Evolutionary conservation across 495 filamentous ascomycete species (phyloP).

Genomic region (Neurospora discreta): DNA sequence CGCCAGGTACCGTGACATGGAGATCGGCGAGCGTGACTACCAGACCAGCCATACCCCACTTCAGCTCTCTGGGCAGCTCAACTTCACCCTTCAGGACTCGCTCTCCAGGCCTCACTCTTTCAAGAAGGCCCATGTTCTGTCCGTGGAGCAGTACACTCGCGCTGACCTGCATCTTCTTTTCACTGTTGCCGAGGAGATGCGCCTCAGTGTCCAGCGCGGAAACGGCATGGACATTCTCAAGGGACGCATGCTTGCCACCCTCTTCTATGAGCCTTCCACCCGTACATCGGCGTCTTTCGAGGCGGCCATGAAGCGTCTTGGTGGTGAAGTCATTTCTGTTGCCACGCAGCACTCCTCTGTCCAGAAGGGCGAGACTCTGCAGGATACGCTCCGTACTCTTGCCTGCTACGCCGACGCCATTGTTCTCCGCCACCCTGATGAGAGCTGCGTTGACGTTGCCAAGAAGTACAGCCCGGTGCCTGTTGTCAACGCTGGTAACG

Average conservation of each 20-base stretch:
- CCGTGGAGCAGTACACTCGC: slow-evolving; percentile 78
- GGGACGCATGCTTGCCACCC: slow-evolving; percentile 71
- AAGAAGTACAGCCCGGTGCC: slow-evolving; percentile 79
- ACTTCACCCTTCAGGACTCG: slow-evolving; percentile 48
- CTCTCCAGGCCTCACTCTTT: slow-evolving; percentile 67
- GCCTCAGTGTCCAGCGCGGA: slow-evolving; percentile 78
- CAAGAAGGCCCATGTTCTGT: slow-evolving; percentile 76
- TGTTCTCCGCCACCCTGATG: slow-evolving; percentile 82
- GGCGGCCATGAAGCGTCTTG: slow-evolving; percentile 93
- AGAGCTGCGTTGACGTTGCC: slow-evolving; percentile 64
- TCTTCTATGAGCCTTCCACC: slow-evolving; percentile 97
- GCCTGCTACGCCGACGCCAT: slow-evolving; percentile 90
- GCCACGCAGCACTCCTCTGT: slow-evolving; percentile 71
- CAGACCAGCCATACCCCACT: slow-evolving; percentile 78
- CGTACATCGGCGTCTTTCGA: slow-evolving; percentile 95
- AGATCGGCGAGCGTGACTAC: slow-evolving; percentile 72
- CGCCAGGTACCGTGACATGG: slow-evolving; percentile 71
- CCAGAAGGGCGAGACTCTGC: slow-evolving; percentile 84
- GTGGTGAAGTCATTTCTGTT: slow-evolving; percentile 70
- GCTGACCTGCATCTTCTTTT: slow-evolving; percentile 85
- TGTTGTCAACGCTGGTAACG: slow-evolving; percentile 95
- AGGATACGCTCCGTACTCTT: slow-evolving; percentile 87
- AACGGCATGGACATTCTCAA: slow-evolving; percentile 80
- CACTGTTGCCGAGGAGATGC: slow-evolving; percentile 94
- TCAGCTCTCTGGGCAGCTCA: slow-evolving; percentile 49